Base-by-base conservation (phyloP, 495 filamentous ascomycete genomes). In the Bacidia rubella region DNA sequence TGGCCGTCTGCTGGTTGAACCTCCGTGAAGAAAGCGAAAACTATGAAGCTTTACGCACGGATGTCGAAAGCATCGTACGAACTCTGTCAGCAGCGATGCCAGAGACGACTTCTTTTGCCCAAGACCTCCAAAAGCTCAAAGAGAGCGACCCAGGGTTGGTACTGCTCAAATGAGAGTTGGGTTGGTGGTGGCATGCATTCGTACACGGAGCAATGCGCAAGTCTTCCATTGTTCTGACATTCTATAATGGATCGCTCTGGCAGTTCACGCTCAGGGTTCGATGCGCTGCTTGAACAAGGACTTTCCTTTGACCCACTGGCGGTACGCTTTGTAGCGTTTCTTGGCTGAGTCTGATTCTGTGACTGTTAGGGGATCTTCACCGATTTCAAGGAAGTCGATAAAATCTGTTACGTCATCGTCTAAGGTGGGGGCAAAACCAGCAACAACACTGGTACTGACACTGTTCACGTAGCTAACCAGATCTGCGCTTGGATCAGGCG, bases 261-360 rank as follows among this genome's bases (percentile, higher is more conserved):
- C n/a, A n/a, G n/a, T n/a, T n/a, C n/a, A n/a, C n/a, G n/a, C n/a
- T n/a, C 58, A 75, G 60, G 72, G 70, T 60, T 87, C 83, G 54
- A 85, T 74, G 54, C 83, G 78, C 75, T 94, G 89, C 69, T 95
- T 95, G 61, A 95, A 95, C 55, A 95, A 70, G 61, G 85, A 89
- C 72, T 95, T 95, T 15, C 89, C 89, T 56, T 81, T 75, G 60
- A 96, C 68, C 90, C 90, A 97, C 67, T 95, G 90, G 60, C 81
- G 71, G 66, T 98, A 98, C 0, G 89, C 87, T 67, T 89, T 95
- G 65, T 98, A 98, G 57, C 93, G 70, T 74, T 95, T 95, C 74
- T 92, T 96, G 29, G 72, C 69, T 45, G 76, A 71, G 65, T 97
- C 92, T 61, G 90, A 87, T 39, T 85, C 78, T 12, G 76, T 80